Evolutionary conservation across 805 yeast species (phyloP).

Genomic region (Suhomyces prunicola): DNA sequence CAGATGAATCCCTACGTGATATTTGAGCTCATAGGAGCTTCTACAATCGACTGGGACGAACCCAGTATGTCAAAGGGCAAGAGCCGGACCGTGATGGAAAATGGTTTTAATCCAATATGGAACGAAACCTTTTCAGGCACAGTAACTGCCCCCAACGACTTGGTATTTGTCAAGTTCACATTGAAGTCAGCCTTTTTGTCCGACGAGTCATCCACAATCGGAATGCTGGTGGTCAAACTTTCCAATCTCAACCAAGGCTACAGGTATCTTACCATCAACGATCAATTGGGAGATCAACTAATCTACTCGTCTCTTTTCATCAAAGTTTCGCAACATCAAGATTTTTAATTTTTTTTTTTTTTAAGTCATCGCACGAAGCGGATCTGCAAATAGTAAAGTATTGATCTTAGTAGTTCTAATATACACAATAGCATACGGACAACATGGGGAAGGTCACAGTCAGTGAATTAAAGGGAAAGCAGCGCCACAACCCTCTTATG

Average conservation of each 20-base stretch:
- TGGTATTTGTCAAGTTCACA: conserved; percentile 54
- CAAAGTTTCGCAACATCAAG: conserved; percentile 16
- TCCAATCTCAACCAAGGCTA: conserved; percentile 72
- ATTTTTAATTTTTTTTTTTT: conserved; percentile 1
- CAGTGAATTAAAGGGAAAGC: conserved; percentile 48
- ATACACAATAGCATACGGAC: neutral
- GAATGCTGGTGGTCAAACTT: conserved; percentile 59
- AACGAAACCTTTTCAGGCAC: conserved; percentile 49
- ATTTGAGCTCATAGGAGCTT: conserved; percentile 56
- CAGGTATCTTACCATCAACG: conserved; percentile 76
- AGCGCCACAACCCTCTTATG: conserved; percentile 78
- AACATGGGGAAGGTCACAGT: conserved; percentile 67
- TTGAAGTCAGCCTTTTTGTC: conserved; percentile 4
- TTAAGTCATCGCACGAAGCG: conserved; percentile 5
- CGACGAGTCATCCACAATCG: conserved; percentile 36
- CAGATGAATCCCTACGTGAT: conserved; percentile 59
- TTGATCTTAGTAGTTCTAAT: neutral
- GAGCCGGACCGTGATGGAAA: conserved; percentile 43
- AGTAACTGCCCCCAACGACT: conserved; percentile 35
- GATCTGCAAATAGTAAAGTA: neutral
- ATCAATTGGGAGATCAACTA: conserved; percentile 73
- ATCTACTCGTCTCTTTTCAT: conserved; percentile 51
- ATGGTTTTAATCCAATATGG: conserved; percentile 92
- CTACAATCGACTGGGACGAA: conserved; percentile 21
- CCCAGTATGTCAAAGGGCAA: conserved; percentile 9